Evolutionary conservation across 108 stramenopile species (phyloP).

Genomic region (Nitzschia sp.): DNA sequence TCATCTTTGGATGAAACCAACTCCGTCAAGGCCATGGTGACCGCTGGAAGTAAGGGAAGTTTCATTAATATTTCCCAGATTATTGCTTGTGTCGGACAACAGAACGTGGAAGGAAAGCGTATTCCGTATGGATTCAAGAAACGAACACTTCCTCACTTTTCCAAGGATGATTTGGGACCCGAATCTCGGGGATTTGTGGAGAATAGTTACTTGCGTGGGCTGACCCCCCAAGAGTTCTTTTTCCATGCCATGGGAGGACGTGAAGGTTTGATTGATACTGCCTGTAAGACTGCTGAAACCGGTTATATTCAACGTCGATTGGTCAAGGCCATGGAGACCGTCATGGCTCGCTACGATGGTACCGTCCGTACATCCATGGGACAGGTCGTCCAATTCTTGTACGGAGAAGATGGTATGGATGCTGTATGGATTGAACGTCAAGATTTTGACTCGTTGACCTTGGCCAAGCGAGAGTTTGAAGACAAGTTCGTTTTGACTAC

Average conservation of each 20-base stretch:
- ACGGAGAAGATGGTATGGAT: constrained; percentile 99
- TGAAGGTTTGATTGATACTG: constrained; percentile 99
- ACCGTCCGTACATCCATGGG: constrained; percentile 91
- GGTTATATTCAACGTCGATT: constrained; percentile 99
- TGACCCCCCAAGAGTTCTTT: constrained; percentile 99
- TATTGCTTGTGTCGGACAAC: constrained; percentile 99
- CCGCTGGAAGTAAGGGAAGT: constrained; percentile 96
- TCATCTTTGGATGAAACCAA: constrained; percentile 90
- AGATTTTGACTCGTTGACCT: constrained; percentile 83
- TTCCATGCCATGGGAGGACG: constrained; percentile 99
- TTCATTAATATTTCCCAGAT: constrained; percentile 99
- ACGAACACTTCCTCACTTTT: constrained; percentile 97
- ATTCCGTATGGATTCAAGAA: constrained; percentile 97
- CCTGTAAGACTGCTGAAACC: constrained; percentile 98
- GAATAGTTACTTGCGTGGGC: constrained; percentile 96
- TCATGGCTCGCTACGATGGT: constrained; percentile 96
- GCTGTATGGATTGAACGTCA: constrained; percentile 98
- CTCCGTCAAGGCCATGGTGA: constrained; percentile 97
- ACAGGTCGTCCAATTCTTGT: constrained; percentile 96
- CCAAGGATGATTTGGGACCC: constrained; percentile 97
- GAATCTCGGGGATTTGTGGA: constrained; percentile 99
- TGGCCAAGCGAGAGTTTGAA: constrained; percentile 79
- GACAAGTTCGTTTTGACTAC: constrained; percentile 74
- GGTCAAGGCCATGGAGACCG: constrained; percentile 98
- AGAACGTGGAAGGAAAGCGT: constrained; percentile 99